Base-by-base conservation (phyloP, 352 stramenopile species). In the Stramenopiles sp. region DNA sequence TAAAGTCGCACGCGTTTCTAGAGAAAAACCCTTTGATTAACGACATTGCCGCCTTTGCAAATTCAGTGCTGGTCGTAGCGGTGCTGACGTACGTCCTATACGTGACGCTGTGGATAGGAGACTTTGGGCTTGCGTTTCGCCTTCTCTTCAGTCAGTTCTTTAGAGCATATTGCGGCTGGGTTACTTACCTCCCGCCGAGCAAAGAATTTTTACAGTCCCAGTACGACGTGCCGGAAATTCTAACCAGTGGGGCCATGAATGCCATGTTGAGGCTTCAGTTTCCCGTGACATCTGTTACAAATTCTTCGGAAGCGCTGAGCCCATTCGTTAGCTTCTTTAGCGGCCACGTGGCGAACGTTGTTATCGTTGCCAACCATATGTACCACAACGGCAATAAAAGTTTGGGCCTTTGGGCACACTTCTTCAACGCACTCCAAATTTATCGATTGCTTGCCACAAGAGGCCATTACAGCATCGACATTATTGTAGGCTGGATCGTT, bases 141-240 rank as follows among this genome's bases (percentile, higher is more conserved):
- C 35, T 71, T 35, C 35, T 71, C 33, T 71, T 33, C 6, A 35
- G 53, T 33, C 53, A 71, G 12, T 71, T 71, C 6, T 71, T 71
- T 71, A 31, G 53, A 35, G 53, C 53, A 71, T 71, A 71, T 71
- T 71, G 53, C 35, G 53, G 53, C 6, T 71, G 53, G 53, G 33
- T 71, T 71, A 71, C 53, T 4, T 71, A 71, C 12, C 35, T 71
- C 4, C 53, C 53, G 35, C 53, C 53, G 6, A 35, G 31, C 4
- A 31, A 31, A 71, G 53, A 71, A 6, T 71, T 71, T 6, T 6
- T 71, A 6, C 53, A 71, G 35, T 35, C 31, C 12, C 33, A 71
- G 4, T 71, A 71, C 35, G 53, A 71, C 12, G 53, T 71, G 4
- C 53, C 53, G 35, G 53, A 71, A 71, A 2, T 71, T 35, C 35